Conservation (phyloP, 805 yeast species). For the Metschnikowia amazonensis region DNA sequence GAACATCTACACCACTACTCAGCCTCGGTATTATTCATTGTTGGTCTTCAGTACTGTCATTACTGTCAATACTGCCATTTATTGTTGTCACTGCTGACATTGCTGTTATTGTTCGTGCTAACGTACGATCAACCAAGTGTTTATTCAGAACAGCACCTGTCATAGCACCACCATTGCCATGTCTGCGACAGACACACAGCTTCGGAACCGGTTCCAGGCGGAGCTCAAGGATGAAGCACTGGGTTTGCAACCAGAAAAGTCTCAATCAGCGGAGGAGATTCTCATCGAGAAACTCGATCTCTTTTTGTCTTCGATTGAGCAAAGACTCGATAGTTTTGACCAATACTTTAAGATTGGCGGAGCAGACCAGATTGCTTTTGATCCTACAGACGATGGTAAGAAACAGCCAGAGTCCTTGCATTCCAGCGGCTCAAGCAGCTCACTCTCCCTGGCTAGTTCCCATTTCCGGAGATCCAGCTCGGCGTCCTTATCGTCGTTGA, state of each 20-base stretch:
- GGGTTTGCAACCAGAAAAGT: not conserved
- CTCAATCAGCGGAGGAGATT: conserved; percentile 33
- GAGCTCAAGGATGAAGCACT: not conserved
- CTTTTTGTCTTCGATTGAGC: conserved; percentile 42
- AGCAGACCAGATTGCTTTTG: conserved; percentile 4
- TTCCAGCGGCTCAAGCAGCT: not conserved
- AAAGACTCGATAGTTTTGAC: conserved; percentile 38
- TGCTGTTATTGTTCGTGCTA: not conserved
- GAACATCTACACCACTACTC: not conserved
- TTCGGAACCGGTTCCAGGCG: conserved; percentile 13
- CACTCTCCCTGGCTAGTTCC: conserved; percentile 7
- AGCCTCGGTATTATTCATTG: not conserved
- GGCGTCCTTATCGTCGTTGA: conserved; percentile 29
- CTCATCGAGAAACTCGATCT: conserved; percentile 38
- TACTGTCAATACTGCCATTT: not conserved
- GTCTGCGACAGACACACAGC: conserved; percentile 8
- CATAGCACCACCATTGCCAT: not conserved
- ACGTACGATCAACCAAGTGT: not conserved
- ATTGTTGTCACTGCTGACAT: not conserved
- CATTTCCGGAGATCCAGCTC: conserved; percentile 23
- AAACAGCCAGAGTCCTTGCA: conserved; percentile 2
- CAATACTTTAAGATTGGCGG: conserved; percentile 32
- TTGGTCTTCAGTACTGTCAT: not conserved
- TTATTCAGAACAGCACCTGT: not conserved
- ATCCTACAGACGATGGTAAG: conserved; percentile 13